Evolutionary conservation across 106 monocot genomes (phyloP).

Genomic region (Chionographis japonica): DNA sequence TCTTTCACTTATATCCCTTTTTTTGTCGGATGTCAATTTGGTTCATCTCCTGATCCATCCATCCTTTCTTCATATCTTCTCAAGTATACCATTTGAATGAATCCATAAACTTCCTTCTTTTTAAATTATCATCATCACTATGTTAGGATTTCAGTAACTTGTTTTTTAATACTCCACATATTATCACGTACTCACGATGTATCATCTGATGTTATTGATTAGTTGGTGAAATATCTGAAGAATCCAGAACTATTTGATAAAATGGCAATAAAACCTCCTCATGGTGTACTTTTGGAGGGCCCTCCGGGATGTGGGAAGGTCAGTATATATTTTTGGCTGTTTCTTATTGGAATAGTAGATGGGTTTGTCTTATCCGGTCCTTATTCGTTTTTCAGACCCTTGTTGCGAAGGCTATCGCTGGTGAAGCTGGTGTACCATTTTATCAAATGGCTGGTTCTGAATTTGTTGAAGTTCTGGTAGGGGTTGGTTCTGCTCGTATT

Average conservation of each 20-base stretch:
- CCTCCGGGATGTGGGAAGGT: conserved; percentile 93
- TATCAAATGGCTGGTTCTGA: conserved; percentile 93
- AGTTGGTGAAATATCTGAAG: conserved; percentile 83
- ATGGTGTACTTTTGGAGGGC: conserved; percentile 80
- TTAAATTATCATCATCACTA: no score
- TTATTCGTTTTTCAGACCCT: conserved; percentile 43
- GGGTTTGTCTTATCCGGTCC: conserved; percentile 3
- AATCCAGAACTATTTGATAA: conserved; percentile 83
- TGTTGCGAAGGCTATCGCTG: conserved; percentile 86
- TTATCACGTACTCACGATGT: not conserved
- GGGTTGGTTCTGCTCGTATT: conserved; percentile 86
- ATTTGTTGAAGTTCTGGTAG: conserved; percentile 88
- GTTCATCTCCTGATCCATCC: no score
- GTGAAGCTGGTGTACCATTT: conserved; percentile 93
- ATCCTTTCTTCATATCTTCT: no score
- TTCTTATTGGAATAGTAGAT: not conserved
- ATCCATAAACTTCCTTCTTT: no score
- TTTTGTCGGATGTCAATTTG: no score
- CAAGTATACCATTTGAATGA: no score
- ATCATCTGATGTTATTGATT: conserved; percentile 1
- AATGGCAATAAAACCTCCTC: conserved; percentile 72
- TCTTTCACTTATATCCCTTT: no score
- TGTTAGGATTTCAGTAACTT: no score
- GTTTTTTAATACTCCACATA: not conserved
- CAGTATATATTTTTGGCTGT: conserved; percentile 7